Conservation (phyloP, 1,284 basidiomycete genomes). For the Lignosus rhinocerotis region DNA sequence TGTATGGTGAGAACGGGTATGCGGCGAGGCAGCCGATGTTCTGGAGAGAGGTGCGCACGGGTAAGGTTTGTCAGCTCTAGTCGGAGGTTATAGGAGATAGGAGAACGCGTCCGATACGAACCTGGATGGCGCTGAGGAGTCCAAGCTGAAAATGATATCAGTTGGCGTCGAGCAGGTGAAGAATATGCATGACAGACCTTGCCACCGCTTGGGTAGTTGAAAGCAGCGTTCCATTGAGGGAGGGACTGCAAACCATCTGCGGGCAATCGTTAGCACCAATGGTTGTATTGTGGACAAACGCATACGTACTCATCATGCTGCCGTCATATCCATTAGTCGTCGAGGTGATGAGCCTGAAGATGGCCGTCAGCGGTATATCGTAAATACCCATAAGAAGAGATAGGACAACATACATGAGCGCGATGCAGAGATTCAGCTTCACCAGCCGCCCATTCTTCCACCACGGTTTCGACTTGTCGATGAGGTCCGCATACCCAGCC, state of each 20-base stretch:
- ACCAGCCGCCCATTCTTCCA: constrained; percentile 43
- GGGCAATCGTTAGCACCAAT: neutral
- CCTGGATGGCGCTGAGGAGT: constrained; percentile 74
- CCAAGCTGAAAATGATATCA: constrained; percentile 44
- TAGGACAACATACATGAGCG: constrained; percentile 48
- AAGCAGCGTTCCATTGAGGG: constrained; percentile 59
- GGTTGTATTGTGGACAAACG: neutral
- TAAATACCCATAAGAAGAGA: neutral
- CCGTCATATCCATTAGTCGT: constrained; percentile 74
- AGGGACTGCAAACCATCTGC: constrained; percentile 65
- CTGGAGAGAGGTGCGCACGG: constrained; percentile 31
- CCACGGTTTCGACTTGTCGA: constrained; percentile 32
- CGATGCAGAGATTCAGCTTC: constrained; percentile 62
- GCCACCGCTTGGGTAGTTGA: constrained; percentile 53
- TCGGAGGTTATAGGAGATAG: neutral
- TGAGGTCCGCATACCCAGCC: constrained; percentile 28
- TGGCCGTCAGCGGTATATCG: neutral
- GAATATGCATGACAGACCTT: constrained; percentile 28
- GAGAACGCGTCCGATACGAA: constrained; percentile 26
- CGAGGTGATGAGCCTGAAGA: constrained; percentile 62
- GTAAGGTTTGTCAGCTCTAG: neutral
- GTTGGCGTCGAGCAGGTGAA: neutral
- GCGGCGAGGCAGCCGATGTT: constrained; percentile 66
- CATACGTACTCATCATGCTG: constrained; percentile 61
- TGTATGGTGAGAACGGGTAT: constrained; percentile 67